Base-by-base conservation (phyloP, 441 rosid species). In the Pelargonium citronellum region DNA sequence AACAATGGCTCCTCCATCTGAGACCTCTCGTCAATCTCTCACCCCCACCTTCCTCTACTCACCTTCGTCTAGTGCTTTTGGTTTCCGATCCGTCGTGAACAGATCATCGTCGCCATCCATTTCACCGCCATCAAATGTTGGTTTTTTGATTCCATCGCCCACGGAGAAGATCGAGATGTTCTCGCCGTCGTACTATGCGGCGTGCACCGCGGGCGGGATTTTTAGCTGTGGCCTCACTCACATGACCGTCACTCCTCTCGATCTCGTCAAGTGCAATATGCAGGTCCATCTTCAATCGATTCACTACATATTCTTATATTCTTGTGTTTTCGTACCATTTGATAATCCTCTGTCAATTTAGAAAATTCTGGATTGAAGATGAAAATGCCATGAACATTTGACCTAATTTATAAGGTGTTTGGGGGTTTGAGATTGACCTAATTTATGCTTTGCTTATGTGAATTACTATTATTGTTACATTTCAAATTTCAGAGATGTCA, bases 231-330 rank as follows among this genome's bases (percentile, higher is more conserved):
- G 99, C 57, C 89, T 92, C 57, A 95, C 99, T 79, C 99, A 95
- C 81, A 95, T 63, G 97, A 3, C 91, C 39, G 96, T 95, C 74
- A 95, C 97, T 71, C 99, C 99, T 73, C 99, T 95, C 72, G 99
- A 95, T 79, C 97, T 95, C 27, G 98, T 95, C 88, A 95, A 95
- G 86, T 95, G 99, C 62, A 95, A 95, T 79, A 95, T 95, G 98
- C 98, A 95, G 96, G 98, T 91, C 8, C 20, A 24, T 0, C 67
- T 69, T 2, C 44, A 34, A 34, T 34, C 5, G 39, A 34, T 34
- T 34, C 39, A 5, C 39, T 34, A 34, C 39, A 34, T 34, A 34
- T 34, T 34, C 7, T 4, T 34, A 34, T 34, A 34, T 34, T 44
- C 11, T 46, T 43, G 77, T 34, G 37, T 5, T 34, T 34, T 34